Percentiles rank a stretch among this genome's conserved stretches.
phyloP scores from a whole-genome alignment of 2,329 filamentous ascomycete species.

The Venturia carpophila region DNA sequence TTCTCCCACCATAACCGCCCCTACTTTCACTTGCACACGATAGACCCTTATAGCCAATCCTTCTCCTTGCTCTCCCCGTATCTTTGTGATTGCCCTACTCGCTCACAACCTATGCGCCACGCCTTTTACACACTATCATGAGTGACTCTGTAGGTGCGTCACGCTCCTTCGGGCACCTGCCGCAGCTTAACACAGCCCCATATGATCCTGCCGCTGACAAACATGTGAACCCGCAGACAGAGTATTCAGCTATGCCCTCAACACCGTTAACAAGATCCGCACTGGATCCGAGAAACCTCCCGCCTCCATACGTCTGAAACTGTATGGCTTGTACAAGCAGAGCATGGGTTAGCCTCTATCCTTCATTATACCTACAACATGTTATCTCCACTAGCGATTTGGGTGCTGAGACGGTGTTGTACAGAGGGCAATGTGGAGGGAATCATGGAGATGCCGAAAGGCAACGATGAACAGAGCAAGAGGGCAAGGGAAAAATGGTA shows the following conservation, averaged over 20 bases:
- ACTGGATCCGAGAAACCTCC: slow-evolving; percentile 87
- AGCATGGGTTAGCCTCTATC: slow-evolving; percentile 59
- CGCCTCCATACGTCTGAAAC: slow-evolving; percentile 71
- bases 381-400: neutral
- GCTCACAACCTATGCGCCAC: neutral
- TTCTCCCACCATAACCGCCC: neutral
- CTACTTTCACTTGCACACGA: neutral
- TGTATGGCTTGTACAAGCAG: slow-evolving; percentile 98
- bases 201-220: slow-evolving; percentile 11
- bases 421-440: slow-evolving; percentile 86
- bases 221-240: slow-evolving; percentile 56
- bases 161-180: neutral
- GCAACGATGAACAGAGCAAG: slow-evolving; percentile 42
- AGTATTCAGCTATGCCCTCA: slow-evolving; percentile 97
- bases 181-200: slow-evolving; percentile 17
- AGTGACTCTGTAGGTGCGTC: slow-evolving; percentile 36
- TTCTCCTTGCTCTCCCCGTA: neutral
- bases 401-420: slow-evolving; percentile 14
- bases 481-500: slow-evolving; percentile 61
- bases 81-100: neutral
- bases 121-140: slow-evolving; percentile 23
- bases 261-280: slow-evolving; percentile 96
- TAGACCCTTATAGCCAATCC: neutral
- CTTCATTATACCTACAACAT: slow-evolving; percentile 9
- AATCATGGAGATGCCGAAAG: slow-evolving; percentile 75